Conservation (phyloP, 1,284 basidiomycete genomes). For the Naganishia sp. region DNA sequence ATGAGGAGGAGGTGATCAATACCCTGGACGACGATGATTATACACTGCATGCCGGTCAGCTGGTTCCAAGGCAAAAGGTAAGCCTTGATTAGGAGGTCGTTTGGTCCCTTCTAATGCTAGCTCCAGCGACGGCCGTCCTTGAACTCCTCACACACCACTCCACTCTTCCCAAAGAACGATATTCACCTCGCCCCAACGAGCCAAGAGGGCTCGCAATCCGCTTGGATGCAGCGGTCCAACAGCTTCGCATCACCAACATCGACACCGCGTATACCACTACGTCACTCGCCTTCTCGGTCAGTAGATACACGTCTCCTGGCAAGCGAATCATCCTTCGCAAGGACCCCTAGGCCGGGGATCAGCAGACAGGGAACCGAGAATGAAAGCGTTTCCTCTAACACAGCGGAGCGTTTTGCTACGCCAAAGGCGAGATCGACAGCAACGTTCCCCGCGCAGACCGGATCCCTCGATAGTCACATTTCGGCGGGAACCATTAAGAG, state of each 20-base stretch:
- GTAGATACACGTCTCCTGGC: conserved; percentile 48
- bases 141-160: not conserved
- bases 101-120: not conserved
- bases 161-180: not conserved
- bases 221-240: conserved; percentile 39
- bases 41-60: conserved; percentile 42
- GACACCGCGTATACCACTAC: conserved; percentile 40
- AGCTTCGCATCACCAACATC: conserved; percentile 44
- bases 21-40: conserved; percentile 47
- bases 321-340: conserved; percentile 36
- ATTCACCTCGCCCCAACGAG: conserved; percentile 9
- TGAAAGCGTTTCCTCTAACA: conserved; percentile 4
- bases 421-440: conserved; percentile 14
- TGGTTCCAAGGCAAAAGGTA: conserved; percentile 9
- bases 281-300: conserved; percentile 47
- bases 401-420: conserved; percentile 12
- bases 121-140: conserved; percentile 18
- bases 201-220: conserved; percentile 26
- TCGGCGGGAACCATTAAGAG: conserved; percentile 4
- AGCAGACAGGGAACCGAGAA: conserved; percentile 5
- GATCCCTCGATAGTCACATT: conserved; percentile 8
- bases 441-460: conserved; percentile 13
- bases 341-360: conserved; percentile 27
- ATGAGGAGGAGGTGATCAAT: conserved; percentile 44
- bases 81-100: not conserved